These are phyloP conservation scores for Teratosphaeria viscida DNA, from an alignment of 2,329 filamentous ascomycete species.

Conservation along the genomic window DNA sequence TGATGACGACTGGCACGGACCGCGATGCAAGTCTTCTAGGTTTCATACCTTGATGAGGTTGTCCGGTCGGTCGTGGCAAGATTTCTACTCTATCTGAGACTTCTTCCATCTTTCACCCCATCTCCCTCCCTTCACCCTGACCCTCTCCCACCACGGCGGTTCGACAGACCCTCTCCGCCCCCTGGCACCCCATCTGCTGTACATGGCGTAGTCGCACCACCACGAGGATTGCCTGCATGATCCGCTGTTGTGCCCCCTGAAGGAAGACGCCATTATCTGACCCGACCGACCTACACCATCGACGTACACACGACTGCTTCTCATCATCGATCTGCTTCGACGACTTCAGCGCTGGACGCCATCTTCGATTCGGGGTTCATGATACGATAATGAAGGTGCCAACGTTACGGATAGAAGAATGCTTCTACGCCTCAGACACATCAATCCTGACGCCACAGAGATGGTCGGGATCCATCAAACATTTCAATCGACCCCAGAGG, in stretches of 20 bases:
- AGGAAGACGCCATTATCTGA: background rate
- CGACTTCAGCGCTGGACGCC: background rate
- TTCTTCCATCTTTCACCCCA: background rate
- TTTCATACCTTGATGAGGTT: background rate
- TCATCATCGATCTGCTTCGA: background rate
- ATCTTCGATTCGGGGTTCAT: background rate
- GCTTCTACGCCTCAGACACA: background rate
- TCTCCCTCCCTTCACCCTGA: background rate
- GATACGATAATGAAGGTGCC: background rate
- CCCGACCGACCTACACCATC: background rate
- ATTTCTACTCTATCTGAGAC: background rate
- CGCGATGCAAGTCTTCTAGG: background rate
- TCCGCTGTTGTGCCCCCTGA: background rate
- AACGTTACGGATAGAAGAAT: background rate
- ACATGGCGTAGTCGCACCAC: background rate
- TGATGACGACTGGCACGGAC: background rate
- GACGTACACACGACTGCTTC: background rate
- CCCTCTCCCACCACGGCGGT: background rate
- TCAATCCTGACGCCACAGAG: background rate
- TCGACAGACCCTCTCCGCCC: background rate
- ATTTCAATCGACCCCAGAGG: constrained; percentile 3
- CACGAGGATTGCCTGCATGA: background rate
- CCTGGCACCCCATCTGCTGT: background rate
- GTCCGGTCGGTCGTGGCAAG: background rate
- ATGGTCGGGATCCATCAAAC: background rate